These are phyloP conservation scores for Melastoma candidum DNA, from an alignment of 441 rosid genomes.

Conservation along the genomic window DNA sequence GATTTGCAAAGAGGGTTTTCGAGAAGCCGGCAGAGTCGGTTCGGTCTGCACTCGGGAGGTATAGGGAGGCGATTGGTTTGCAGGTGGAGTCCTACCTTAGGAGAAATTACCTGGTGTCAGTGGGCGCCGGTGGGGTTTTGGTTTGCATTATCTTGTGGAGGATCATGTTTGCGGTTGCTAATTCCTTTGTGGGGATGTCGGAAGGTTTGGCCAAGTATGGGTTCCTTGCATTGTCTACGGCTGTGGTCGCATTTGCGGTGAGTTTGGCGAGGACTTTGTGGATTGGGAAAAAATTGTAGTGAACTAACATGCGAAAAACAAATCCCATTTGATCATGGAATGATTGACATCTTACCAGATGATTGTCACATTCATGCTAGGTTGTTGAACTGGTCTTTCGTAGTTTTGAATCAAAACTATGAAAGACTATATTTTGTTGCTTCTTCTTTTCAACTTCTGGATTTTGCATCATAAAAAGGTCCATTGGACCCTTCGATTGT, in stretches of 20 bases:
- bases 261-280: slow-evolving; percentile 20
- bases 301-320: background rate
- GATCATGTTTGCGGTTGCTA: slow-evolving; percentile 85
- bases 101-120: slow-evolving; percentile 50
- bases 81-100: slow-evolving; percentile 68
- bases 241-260: slow-evolving; percentile 76
- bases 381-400: too few relatives aligned
- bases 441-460: too few relatives aligned
- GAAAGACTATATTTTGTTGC: too few relatives aligned
- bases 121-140: slow-evolving; percentile 59
- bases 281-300: background rate
- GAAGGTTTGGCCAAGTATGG: slow-evolving; percentile 95
- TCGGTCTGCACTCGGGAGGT: slow-evolving; percentile 43
- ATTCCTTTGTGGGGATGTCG: slow-evolving; percentile 63
- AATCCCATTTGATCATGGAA: background rate
- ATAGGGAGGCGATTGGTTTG: slow-evolving; percentile 59
- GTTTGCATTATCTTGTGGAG: slow-evolving; percentile 71
- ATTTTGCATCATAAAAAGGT: too few relatives aligned
- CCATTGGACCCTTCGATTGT: too few relatives aligned
- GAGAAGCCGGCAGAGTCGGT: slow-evolving; percentile 46
- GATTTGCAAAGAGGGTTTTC: slow-evolving; percentile 36
- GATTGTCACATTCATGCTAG: too few relatives aligned
- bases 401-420: too few relatives aligned
- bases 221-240: slow-evolving; percentile 81
- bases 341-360: too few relatives aligned